Conservation (phyloP, 148 eudicot genomes). For the Cornus florida region DNA sequence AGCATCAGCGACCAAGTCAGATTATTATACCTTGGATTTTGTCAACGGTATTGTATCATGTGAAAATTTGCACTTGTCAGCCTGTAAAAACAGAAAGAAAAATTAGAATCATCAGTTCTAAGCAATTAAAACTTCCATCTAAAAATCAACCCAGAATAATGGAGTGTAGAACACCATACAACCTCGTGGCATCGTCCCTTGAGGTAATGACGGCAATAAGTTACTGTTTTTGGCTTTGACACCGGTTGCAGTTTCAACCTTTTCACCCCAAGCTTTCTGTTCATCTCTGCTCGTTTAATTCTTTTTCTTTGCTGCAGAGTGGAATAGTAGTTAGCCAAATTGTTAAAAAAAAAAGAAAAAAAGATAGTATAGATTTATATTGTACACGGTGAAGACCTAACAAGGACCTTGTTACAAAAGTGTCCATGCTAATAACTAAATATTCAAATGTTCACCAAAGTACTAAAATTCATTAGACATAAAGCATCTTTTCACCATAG, state of each 20-base stretch:
- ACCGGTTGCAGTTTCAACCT: conserved; percentile 66
- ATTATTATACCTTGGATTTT: conserved; percentile 65
- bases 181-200: conserved; percentile 95
- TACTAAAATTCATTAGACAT: background rate
- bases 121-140: conserved; percentile 5
- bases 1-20: background rate
- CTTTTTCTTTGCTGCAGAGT: conserved; percentile 62
- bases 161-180: background rate
- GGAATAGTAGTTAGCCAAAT: conserved; percentile 2
- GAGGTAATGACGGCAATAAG: conserved; percentile 81
- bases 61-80: conserved; percentile 86
- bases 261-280: conserved; percentile 76
- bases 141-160: conserved; percentile 5
- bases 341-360: background rate
- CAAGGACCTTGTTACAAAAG: background rate
- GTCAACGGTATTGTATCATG: conserved; percentile 88
- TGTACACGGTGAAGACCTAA: background rate
- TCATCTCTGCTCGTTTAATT: conserved; percentile 73
- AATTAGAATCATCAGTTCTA: conserved; percentile 1
- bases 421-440: background rate
- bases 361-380: background rate
- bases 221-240: conserved; percentile 57
- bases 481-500: background rate
- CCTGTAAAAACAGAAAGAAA: conserved; percentile 49
- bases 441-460: background rate